Conservation (phyloP, 78 protist genomes). For the Chrysochromulina tobinii region DNA sequence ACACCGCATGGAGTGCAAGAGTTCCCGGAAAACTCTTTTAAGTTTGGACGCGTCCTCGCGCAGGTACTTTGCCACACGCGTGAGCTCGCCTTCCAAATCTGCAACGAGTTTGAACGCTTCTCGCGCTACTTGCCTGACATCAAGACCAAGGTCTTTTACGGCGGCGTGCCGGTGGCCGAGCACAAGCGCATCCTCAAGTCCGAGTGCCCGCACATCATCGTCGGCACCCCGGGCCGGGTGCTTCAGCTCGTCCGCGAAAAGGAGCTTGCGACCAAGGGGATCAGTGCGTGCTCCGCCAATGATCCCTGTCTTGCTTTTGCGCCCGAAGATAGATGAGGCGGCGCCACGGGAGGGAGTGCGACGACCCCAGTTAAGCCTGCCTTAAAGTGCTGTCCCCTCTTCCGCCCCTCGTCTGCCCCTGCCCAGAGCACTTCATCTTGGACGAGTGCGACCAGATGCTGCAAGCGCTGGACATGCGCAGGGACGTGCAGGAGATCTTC, state of each 20-base stretch:
- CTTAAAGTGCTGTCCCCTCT: too few species aligned
- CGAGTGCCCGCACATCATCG: slow-evolving; percentile 90
- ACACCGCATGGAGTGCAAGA: too few species aligned
- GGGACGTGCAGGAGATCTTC: slow-evolving; percentile 95
- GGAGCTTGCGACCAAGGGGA: slow-evolving; percentile 59
- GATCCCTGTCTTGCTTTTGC: too few species aligned
- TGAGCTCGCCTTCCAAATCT: slow-evolving; percentile 97
- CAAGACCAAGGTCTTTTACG: slow-evolving; percentile 86
- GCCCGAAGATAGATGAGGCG: too few species aligned
- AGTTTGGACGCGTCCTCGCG: too few species aligned
- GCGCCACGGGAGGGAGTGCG: too few species aligned
- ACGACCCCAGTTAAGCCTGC: too few species aligned
- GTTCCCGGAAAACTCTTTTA: too few species aligned
- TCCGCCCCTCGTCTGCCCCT: too few species aligned
- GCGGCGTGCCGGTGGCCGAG: slow-evolving; percentile 83
- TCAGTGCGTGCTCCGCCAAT: slow-evolving; percentile 42
- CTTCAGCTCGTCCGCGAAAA: slow-evolving; percentile 44
- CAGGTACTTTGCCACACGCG: slow-evolving; percentile 91
- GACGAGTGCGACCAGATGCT: slow-evolving; percentile 98
- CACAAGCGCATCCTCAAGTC: slow-evolving; percentile 53
- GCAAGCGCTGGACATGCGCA: slow-evolving; percentile 91
- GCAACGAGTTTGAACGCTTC: slow-evolving; percentile 95
- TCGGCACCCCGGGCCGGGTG: slow-evolving; percentile 99
- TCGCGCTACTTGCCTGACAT: slow-evolving; percentile 74
- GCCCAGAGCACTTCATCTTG: slow-evolving; percentile 85